Conservation (phyloP, 768 basidiomycete species). For the Arthromyces matolae region DNA sequence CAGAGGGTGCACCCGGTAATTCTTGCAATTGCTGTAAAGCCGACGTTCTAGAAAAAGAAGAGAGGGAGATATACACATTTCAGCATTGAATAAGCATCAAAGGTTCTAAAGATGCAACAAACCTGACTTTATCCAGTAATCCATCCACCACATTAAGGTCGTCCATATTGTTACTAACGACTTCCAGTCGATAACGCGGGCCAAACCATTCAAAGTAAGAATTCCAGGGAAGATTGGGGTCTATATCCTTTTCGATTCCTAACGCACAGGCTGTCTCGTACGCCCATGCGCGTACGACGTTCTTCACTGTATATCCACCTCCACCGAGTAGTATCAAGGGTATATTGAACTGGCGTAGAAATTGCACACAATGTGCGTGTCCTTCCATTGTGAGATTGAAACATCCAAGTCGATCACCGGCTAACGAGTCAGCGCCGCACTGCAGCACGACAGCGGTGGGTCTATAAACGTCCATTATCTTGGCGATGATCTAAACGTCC, state of each 20-base stretch:
- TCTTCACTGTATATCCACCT: conserved; percentile 96
- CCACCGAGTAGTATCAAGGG: conserved; percentile 92
- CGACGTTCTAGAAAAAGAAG: conserved; percentile 24
- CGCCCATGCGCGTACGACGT: conserved; percentile 92
- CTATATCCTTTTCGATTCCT: conserved; percentile 77
- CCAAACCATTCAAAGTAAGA: conserved; percentile 98
- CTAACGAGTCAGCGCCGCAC: conserved; percentile 93
- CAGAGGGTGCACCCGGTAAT: conserved; percentile 70
- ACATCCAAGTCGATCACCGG: conserved; percentile 93
- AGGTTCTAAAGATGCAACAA: conserved; percentile 22
- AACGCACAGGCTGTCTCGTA: conserved; percentile 95
- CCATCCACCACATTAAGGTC: conserved; percentile 82
- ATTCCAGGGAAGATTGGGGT: conserved; percentile 79
- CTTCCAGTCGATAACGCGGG: conserved; percentile 89
- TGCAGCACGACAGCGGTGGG: conserved; percentile 89
- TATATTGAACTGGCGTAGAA: conserved; percentile 74
- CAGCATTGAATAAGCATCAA: neutral
- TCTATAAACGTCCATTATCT: conserved; percentile 82
- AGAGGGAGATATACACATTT: neutral
- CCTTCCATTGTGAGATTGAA: conserved; percentile 97
- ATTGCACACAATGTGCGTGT: conserved; percentile 88
- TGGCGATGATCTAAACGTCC: conserved; percentile 62
- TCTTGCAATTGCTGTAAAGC: conserved; percentile 44
- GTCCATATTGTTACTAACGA: conserved; percentile 90
- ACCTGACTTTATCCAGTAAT: conserved; percentile 79